Conservation (phyloP, 164 flowering plant genomes). For the Kalanchoe fedtschenkoi region DNA sequence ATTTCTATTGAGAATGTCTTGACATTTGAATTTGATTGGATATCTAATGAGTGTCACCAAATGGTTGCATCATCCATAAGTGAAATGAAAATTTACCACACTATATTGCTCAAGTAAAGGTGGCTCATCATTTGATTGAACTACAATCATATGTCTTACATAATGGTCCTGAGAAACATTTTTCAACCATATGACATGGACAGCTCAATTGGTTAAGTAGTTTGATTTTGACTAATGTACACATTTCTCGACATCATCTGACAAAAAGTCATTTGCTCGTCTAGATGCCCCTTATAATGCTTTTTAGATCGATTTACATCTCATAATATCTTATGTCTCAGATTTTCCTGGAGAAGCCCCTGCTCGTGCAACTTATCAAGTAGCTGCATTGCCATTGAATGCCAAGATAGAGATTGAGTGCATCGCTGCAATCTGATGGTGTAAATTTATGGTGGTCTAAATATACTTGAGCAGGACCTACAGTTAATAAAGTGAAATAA, state of each 20-base stretch:
- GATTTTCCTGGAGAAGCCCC: conserved; percentile 76
- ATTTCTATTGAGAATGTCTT: no score
- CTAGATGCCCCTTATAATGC: background rate
- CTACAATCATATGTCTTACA: no score
- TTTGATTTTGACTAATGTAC: no score
- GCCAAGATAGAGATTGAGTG: conserved; percentile 93
- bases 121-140: no score
- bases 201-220: no score
- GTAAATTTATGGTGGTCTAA: background rate
- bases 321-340: conserved; percentile 24
- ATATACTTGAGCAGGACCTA: background rate
- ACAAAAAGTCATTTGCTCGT: background rate
- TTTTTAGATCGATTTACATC: background rate
- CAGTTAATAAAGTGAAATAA: conserved; percentile 6
- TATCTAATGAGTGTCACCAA: no score
- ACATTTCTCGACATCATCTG: background rate
- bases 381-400: conserved; percentile 75
- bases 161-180: no score
- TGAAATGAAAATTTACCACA: no score
- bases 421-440: conserved; percentile 54
- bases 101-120: no score
- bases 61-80: no score
- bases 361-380: conserved; percentile 88
- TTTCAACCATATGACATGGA: no score
- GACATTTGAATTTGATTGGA: no score